A percentile compares a stretch with the other conserved stretches of the same genome.
Conservation (phyloP, 495 filamentous ascomycete genomes). For the Xanthoparmelia taractica region DNA sequence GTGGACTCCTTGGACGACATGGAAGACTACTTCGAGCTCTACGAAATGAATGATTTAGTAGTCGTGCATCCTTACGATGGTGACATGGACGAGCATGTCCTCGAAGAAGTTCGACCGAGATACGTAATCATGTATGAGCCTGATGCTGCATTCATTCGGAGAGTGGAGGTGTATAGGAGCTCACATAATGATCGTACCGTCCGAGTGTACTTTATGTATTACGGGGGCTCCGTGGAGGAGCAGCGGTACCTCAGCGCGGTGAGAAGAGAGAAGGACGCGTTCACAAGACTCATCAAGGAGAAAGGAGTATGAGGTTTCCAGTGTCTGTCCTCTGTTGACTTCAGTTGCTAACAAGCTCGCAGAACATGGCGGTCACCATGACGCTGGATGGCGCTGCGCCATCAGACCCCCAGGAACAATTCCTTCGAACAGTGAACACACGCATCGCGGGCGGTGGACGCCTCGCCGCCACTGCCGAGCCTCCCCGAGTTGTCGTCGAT, state of each 20-base stretch:
- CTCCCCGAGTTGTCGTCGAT: conserved; percentile 90
- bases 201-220: conserved; percentile 92
- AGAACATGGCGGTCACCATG: conserved; percentile 79
- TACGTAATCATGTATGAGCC: conserved; percentile 99
- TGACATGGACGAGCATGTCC: conserved; percentile 89
- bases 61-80: conserved; percentile 90
- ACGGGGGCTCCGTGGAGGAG: conserved; percentile 89
- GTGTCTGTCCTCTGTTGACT: neutral
- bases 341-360: neutral
- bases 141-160: conserved; percentile 86
- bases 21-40: conserved; percentile 87
- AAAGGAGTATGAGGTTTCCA: conserved; percentile 43
- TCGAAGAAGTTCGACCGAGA: conserved; percentile 85
- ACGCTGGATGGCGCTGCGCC: conserved; percentile 63
- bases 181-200: conserved; percentile 86
- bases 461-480: conserved; percentile 77
- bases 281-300: conserved; percentile 87
- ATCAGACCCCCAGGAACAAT: conserved; percentile 76
- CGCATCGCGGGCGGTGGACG: conserved; percentile 91
- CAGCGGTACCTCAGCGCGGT: conserved; percentile 88
- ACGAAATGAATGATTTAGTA: conserved; percentile 83
- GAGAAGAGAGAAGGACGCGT: conserved; percentile 87
- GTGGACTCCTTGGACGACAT: conserved; percentile 79
- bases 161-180: conserved; percentile 92
- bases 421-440: conserved; percentile 92